phyloP scores from a whole-genome alignment of 1,284 basidiomycete genomes.

The Malassezia equina region DNA sequence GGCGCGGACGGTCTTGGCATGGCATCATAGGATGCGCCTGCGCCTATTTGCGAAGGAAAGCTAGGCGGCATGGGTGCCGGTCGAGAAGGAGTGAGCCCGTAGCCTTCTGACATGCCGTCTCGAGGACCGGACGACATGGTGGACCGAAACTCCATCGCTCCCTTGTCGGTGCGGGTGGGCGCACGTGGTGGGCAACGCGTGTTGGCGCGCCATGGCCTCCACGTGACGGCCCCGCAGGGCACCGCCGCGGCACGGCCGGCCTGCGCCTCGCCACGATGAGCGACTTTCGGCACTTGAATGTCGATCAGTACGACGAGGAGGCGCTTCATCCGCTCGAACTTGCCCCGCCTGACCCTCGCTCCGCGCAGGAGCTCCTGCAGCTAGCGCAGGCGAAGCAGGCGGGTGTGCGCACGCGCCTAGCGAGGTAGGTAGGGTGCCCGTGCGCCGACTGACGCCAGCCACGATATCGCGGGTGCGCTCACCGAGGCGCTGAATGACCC shows the following conservation, averaged over 20 bases:
- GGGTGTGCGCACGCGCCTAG: slow-evolving; percentile 59
- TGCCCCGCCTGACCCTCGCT: slow-evolving; percentile 73
- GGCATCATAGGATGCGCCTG: not conserved
- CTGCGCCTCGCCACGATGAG: slow-evolving; percentile 18
- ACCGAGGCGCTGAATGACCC: slow-evolving; percentile 28
- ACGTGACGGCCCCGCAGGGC: not conserved
- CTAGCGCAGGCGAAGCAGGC: slow-evolving; percentile 67
- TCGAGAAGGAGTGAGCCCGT: slow-evolving; percentile 10
- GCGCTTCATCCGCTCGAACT: slow-evolving; percentile 65
- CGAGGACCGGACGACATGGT: slow-evolving; percentile 3
- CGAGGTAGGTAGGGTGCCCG: slow-evolving; percentile 28
- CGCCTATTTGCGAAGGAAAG: not conserved
- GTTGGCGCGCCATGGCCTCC: not conserved
- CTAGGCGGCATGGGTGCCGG: slow-evolving; percentile 10
- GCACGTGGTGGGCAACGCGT: not conserved
- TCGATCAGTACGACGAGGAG: slow-evolving; percentile 88
- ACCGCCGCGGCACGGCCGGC: not conserved
- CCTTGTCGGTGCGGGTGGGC: not conserved
- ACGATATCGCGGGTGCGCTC: slow-evolving; percentile 35
- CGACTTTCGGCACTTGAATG: slow-evolving; percentile 79
- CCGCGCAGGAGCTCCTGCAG: slow-evolving; percentile 61
- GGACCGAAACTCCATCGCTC: not conserved
- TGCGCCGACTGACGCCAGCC: slow-evolving; percentile 18
- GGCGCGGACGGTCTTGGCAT: not conserved
- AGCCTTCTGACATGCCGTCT: slow-evolving; percentile 3